Conservation (phyloP, 768 basidiomycete species). For the Boletus reticulatus region DNA sequence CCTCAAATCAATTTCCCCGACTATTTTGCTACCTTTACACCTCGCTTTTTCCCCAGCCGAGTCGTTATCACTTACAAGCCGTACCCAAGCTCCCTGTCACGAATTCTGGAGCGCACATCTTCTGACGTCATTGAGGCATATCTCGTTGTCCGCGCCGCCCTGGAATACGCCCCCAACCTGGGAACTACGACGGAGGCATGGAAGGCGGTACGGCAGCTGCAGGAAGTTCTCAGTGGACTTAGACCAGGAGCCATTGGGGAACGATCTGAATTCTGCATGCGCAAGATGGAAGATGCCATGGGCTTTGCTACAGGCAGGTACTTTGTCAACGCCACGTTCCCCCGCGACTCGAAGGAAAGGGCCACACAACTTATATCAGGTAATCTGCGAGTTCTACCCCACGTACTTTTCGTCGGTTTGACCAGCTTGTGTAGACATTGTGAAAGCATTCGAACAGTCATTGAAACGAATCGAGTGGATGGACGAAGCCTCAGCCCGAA, state of each 20-base stretch:
- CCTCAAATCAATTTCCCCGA: conserved; percentile 77
- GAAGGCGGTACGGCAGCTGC: conserved; percentile 66
- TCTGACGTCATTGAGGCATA: conserved; percentile 82
- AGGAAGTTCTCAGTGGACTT: conserved; percentile 76
- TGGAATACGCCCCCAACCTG: conserved; percentile 66
- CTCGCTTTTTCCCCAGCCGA: conserved; percentile 68
- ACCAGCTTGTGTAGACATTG: conserved; percentile 53
- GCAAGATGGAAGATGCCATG: conserved; percentile 63
- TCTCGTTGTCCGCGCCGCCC: conserved; percentile 73
- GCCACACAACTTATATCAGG: conserved; percentile 82
- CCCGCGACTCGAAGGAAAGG: conserved; percentile 72
- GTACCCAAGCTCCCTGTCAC: conserved; percentile 64
- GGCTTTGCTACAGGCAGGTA: conserved; percentile 91
- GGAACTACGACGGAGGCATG: conserved; percentile 76
- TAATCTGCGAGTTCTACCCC: conserved; percentile 26
- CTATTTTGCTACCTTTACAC: conserved; percentile 86
- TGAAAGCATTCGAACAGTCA: conserved; percentile 78
- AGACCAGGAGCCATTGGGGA: conserved; percentile 85
- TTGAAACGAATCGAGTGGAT: conserved; percentile 83
- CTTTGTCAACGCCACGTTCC: conserved; percentile 85
- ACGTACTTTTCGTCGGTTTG: not conserved
- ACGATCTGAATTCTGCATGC: conserved; percentile 80
- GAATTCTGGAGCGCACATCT: conserved; percentile 65
- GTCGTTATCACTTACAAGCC: conserved; percentile 83
- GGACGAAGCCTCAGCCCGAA: conserved; percentile 77